Conservation (phyloP, 1,139 yeast genomes). For the Arxiozyma slooffiae region DNA sequence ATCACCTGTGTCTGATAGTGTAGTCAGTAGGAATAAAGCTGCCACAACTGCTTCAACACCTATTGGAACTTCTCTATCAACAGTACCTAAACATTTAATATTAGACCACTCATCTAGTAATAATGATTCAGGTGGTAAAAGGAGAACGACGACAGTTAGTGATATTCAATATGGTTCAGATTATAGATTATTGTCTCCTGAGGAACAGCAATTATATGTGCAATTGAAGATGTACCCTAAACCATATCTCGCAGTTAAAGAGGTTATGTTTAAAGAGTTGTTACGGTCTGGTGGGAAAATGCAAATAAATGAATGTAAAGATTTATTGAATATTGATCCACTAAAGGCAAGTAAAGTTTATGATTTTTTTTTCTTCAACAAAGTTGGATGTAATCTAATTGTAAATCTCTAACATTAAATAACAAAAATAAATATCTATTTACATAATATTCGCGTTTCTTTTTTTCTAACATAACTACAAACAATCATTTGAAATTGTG, state of each 20-base stretch:
- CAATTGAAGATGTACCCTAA: constrained; percentile 80
- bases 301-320: constrained; percentile 77
- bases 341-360: constrained; percentile 78
- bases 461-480: background rate
- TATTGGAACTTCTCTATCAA: background rate
- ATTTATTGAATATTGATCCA: constrained; percentile 73
- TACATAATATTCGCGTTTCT: background rate
- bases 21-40: constrained; percentile 19
- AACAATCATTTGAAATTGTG: background rate
- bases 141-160: constrained; percentile 31
- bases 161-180: constrained; percentile 83
- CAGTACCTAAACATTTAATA: background rate
- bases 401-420: background rate
- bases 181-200: constrained; percentile 68
- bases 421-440: background rate
- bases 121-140: constrained; percentile 31
- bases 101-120: constrained; percentile 12
- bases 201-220: constrained; percentile 78
- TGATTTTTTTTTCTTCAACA: constrained; percentile 85
- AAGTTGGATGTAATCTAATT: constrained; percentile 52
- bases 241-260: constrained; percentile 87
- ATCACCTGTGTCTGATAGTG: constrained; percentile 3
- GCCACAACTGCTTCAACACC: background rate
- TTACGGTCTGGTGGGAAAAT: constrained; percentile 74
- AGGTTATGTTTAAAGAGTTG: constrained; percentile 81